phyloP scores from a whole-genome alignment of 2,329 filamentous ascomycete species.

The Annulohypoxylon truncatum region DNA sequence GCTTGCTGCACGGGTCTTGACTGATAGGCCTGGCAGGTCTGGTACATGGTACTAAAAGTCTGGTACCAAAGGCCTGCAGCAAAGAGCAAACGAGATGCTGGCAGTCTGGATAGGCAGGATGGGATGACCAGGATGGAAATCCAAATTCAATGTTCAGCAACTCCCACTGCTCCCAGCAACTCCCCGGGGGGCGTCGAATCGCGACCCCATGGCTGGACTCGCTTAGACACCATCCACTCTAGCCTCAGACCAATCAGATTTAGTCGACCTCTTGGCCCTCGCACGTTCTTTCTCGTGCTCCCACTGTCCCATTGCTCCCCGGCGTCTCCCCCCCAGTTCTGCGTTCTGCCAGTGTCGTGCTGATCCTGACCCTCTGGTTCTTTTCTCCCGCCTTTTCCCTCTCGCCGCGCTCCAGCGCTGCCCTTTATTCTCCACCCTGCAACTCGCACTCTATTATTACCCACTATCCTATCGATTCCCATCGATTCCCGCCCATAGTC shows the following conservation, averaged over 20 bases:
- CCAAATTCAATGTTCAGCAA: constrained; percentile 37
- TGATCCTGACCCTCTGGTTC: constrained; percentile 41
- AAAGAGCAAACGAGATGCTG: constrained; percentile 12
- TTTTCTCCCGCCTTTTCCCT: constrained; percentile 44
- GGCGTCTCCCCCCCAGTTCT: constrained; percentile 17
- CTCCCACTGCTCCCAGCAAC: no score
- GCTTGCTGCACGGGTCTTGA: constrained; percentile 29
- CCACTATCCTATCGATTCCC: constrained; percentile 37
- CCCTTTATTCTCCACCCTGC: constrained; percentile 46
- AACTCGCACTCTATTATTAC: constrained; percentile 46
- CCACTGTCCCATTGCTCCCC: constrained; percentile 34
- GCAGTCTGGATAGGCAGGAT: constrained; percentile 12
- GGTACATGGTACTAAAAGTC: constrained; percentile 2
- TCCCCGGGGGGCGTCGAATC: constrained; percentile 30
- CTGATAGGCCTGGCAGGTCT: constrained; percentile 5
- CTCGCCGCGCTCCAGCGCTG: constrained; percentile 19
- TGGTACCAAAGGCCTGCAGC: constrained; percentile 27
- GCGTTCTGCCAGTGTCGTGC: constrained; percentile 23
- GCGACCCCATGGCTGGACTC: constrained; percentile 39
- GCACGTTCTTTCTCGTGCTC: constrained; percentile 38
- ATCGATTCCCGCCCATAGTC: constrained; percentile 38
- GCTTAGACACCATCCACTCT: constrained; percentile 44
- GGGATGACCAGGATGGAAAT: constrained; percentile 37
- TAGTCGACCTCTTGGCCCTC: constrained; percentile 35
- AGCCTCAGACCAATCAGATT: constrained; percentile 40